A percentile compares a stretch with the other conserved stretches of the same genome.
Conservation (phyloP, 2,329 filamentous ascomycete genomes). For the Aspergillus novofumigatus region DNA sequence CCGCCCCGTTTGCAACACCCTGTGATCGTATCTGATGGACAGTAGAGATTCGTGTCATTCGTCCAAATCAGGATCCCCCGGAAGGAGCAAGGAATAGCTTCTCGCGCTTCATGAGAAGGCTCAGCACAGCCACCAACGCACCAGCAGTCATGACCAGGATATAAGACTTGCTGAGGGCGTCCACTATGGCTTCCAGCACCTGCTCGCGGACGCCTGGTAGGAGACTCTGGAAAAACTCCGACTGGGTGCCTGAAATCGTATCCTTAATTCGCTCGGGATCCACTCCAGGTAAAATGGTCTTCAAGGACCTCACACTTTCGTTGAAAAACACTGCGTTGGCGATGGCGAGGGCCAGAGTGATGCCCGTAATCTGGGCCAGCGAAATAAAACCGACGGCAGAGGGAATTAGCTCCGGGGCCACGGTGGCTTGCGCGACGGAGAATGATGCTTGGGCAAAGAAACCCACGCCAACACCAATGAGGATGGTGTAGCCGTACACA, state of each 20-base stretch:
- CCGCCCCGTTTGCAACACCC: too few species aligned
- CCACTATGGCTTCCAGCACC: conserved; percentile 13
- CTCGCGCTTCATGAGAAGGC: conserved; percentile 14
- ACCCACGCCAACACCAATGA: conserved; percentile 38
- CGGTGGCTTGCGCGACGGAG: conserved; percentile 2
- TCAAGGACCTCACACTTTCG: conserved; percentile 5
- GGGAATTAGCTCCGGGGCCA: neutral
- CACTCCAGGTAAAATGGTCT: conserved; percentile 5
- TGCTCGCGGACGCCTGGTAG: neutral
- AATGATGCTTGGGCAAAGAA: conserved; percentile 6
- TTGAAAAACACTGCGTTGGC: conserved; percentile 12
- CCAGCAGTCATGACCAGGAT: conserved; percentile 19
- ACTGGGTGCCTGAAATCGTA: conserved; percentile 8
- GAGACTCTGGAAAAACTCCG: neutral
- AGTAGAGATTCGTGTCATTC: too few species aligned
- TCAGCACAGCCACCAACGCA: conserved; percentile 12
- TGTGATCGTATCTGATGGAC: too few species aligned
- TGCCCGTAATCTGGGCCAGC: conserved; percentile 7
- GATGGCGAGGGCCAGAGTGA: conserved; percentile 9
- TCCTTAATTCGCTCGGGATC: conserved; percentile 1
- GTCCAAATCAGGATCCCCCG: too few species aligned
- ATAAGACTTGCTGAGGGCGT: conserved; percentile 16
- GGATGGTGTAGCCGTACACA: conserved; percentile 29
- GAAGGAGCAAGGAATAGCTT: neutral
- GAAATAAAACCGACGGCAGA: conserved; percentile 6